Percentiles rank a stretch among this genome's conserved stretches.
Evolutionary conservation across 805 yeast species (phyloP).

Genomic region (Yamadazyma sp.): DNA sequence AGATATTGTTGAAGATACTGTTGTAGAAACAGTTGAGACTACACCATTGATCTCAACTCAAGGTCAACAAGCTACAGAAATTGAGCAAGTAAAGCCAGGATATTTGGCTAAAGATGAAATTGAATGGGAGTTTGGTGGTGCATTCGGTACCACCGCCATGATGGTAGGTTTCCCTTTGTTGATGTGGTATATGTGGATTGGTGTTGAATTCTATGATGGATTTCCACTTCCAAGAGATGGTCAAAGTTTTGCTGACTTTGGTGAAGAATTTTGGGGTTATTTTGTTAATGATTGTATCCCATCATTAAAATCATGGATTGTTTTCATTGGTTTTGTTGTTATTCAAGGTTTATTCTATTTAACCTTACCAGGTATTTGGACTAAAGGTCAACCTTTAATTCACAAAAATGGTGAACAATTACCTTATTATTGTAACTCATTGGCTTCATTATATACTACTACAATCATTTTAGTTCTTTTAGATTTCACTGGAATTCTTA

Average conservation of each 20-base stretch:
- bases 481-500: conserved; percentile 75
- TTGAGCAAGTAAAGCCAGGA: conserved; percentile 20
- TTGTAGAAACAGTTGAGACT: neutral
- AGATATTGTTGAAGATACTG: conserved; percentile 4
- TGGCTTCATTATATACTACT: conserved; percentile 75
- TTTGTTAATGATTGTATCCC: conserved; percentile 59
- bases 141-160: conserved; percentile 87
- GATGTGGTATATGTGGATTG: conserved; percentile 97
- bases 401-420: conserved; percentile 79
- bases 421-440: conserved; percentile 92
- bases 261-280: conserved; percentile 38
- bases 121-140: conserved; percentile 93
- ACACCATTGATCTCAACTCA: too few species aligned
- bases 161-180: conserved; percentile 86
- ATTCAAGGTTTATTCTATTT: conserved; percentile 74
- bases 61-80: conserved; percentile 2
- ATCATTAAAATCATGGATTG: conserved; percentile 55
- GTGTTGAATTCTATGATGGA: conserved; percentile 79
- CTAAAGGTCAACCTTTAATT: conserved; percentile 87
- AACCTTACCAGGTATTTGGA: conserved; percentile 89
- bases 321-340: conserved; percentile 67
- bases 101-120: conserved; percentile 45
- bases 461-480: conserved; percentile 54
- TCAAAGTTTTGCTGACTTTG: conserved; percentile 53
- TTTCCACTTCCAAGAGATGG: conserved; percentile 61